Evolutionary conservation across 2,329 filamentous ascomycete genomes (phyloP).

Genomic region (Colletotrichum brevisporum): DNA sequence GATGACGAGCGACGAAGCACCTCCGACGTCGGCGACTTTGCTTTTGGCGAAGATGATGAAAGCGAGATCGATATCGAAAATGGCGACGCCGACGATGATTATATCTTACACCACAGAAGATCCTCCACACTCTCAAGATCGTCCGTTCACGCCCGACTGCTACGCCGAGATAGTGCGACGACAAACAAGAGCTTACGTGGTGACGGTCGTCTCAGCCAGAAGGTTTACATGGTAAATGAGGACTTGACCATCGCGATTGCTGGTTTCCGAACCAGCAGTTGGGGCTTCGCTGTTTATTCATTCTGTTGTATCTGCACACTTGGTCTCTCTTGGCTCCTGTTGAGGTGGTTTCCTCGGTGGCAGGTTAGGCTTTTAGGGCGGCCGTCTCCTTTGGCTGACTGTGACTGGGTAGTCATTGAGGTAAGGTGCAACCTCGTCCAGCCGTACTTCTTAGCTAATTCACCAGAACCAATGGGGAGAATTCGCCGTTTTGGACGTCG

Average conservation of each 20-base stretch:
- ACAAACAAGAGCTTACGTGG: slow-evolving; percentile 76
- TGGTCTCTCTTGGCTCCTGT: slow-evolving; percentile 85
- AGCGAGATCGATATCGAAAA: slow-evolving; percentile 55
- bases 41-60: slow-evolving; percentile 56
- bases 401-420: slow-evolving; percentile 94
- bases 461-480: slow-evolving; percentile 93
- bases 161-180: slow-evolving; percentile 78
- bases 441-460: slow-evolving; percentile 25
- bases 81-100: slow-evolving; percentile 60
- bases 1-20: slow-evolving; percentile 49
- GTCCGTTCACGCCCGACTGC: slow-evolving; percentile 74
- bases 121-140: slow-evolving; percentile 72
- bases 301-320: slow-evolving; percentile 78
- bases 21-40: slow-evolving; percentile 57
- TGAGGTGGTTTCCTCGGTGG: slow-evolving; percentile 93
- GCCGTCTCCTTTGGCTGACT: slow-evolving; percentile 77
- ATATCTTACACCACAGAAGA: slow-evolving; percentile 69
- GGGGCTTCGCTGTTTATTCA: slow-evolving; percentile 79
- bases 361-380: slow-evolving; percentile 82
- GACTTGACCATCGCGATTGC: slow-evolving; percentile 95
- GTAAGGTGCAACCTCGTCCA: slow-evolving; percentile 55
- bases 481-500: slow-evolving; percentile 82
- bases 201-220: slow-evolving; percentile 82
- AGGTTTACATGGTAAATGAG: slow-evolving; percentile 92
- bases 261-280: slow-evolving; percentile 84